phyloP scores from a whole-genome alignment of 306 rosid species.

The Arachis hypogaea region DNA sequence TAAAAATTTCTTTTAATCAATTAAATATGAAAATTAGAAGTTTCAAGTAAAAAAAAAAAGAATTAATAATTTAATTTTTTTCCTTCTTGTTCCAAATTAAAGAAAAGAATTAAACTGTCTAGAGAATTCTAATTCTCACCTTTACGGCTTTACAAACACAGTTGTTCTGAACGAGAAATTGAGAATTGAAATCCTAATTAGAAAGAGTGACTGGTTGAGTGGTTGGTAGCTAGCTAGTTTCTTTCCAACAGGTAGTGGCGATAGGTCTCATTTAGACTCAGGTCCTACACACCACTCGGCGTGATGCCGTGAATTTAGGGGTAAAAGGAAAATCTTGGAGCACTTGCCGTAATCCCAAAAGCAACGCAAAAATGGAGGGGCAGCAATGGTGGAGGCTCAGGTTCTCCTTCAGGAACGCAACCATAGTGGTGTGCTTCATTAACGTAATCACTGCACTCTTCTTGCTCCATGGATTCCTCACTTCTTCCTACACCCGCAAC shows the following conservation, averaged over 20 bases:
- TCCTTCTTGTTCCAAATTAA: too few species aligned
- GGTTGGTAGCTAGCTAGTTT: background rate
- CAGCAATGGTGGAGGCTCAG: slow-evolving; percentile 76
- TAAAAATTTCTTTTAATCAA: too few species aligned
- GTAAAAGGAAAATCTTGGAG: background rate
- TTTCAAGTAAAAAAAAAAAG: too few species aligned
- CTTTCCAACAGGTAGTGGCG: background rate
- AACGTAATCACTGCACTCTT: slow-evolving; percentile 66
- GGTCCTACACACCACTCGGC: slow-evolving; percentile 33
- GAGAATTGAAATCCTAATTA: background rate
- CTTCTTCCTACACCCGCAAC: slow-evolving; percentile 68
- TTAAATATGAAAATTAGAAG: too few species aligned
- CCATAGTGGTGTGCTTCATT: slow-evolving; percentile 69
- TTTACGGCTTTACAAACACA: too few species aligned
- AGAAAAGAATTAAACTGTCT: too few species aligned
- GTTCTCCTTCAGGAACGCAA: slow-evolving; percentile 87
- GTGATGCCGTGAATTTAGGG: slow-evolving; percentile 33
- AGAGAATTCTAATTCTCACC: too few species aligned
- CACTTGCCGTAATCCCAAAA: slow-evolving; percentile 10
- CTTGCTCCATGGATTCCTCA: slow-evolving; percentile 79
- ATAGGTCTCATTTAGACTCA: background rate
- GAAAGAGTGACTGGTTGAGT: too few species aligned
- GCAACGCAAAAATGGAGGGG: slow-evolving; percentile 58
- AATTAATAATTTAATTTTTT: too few species aligned
- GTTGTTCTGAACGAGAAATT: too few species aligned